A percentile compares a stretch with the other conserved stretches of the same genome.
Conservation (phyloP, 1,284 basidiomycete species). For the Cryptococcus sp. region DNA sequence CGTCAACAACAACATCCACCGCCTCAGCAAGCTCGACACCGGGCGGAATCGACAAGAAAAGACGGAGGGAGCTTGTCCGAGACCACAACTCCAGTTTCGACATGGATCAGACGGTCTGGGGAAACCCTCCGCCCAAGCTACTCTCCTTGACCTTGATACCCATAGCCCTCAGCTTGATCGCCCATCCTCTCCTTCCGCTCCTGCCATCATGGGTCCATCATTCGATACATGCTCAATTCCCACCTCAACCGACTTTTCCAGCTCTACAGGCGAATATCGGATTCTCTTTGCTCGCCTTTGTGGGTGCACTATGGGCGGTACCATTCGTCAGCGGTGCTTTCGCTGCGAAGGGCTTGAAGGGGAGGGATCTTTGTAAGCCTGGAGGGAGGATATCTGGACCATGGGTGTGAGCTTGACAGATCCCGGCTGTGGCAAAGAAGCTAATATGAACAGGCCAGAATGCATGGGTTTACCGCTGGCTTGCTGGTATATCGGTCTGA, state of each 20-base stretch:
- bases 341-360: slow-evolving; percentile 67
- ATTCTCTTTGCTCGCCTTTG: slow-evolving; percentile 70
- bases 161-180: slow-evolving; percentile 33
- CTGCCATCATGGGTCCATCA: slow-evolving; percentile 19
- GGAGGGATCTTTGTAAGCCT: slow-evolving; percentile 69
- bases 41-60: too few species aligned
- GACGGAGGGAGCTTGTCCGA: too few species aligned
- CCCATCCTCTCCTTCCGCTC: slow-evolving; percentile 36
- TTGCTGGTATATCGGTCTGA: slow-evolving; percentile 74
- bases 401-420: slow-evolving; percentile 55
- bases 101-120: slow-evolving; percentile 7
- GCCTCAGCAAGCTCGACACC: too few species aligned
- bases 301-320: slow-evolving; percentile 65
- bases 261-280: slow-evolving; percentile 60
- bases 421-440: background rate
- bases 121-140: slow-evolving; percentile 28
- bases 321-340: slow-evolving; percentile 69
- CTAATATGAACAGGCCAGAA: slow-evolving; percentile 68
- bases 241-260: slow-evolving; percentile 35
- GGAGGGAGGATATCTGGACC: slow-evolving; percentile 50
- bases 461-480: slow-evolving; percentile 87
- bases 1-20: too few species aligned
- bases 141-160: slow-evolving; percentile 34
- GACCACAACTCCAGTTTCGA: background rate
- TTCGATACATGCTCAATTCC: slow-evolving; percentile 16